phyloP scores from a whole-genome alignment of 768 basidiomycete species.

The Multifurca ochricompacta region DNA sequence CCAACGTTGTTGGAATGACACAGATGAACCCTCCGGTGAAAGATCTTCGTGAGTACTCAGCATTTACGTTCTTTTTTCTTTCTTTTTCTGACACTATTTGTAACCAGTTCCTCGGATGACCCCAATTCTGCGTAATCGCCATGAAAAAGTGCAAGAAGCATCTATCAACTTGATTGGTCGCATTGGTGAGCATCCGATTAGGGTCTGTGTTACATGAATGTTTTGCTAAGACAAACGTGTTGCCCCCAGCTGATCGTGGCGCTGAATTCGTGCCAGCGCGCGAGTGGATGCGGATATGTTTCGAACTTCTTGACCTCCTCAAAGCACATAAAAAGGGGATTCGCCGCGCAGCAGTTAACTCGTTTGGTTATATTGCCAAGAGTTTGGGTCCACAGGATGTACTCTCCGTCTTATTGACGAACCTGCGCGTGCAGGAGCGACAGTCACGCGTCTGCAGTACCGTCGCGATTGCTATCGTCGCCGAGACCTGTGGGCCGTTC shows the following conservation, averaged over 20 bases:
- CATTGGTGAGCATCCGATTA: constrained; percentile 44
- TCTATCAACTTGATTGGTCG: constrained; percentile 99
- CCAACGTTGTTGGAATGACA: constrained; percentile 99
- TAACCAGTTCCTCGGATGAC: constrained; percentile 96
- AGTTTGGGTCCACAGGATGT: constrained; percentile 99
- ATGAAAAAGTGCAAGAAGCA: constrained; percentile 99
- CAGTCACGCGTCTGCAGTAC: constrained; percentile 98
- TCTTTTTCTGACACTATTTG: neutral
- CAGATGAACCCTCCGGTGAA: constrained; percentile 99
- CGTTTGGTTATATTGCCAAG: constrained; percentile 99
- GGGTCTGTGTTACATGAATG: neutral
- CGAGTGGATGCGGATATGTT: constrained; percentile 99
- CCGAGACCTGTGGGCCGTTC: constrained; percentile 93
- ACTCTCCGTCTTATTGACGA: constrained; percentile 88
- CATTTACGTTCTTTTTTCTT: neutral
- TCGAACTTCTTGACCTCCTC: constrained; percentile 91
- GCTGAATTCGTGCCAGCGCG: constrained; percentile 97
- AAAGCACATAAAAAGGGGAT: constrained; percentile 99
- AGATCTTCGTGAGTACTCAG: constrained; percentile 75
- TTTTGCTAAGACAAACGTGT: constrained; percentile 3
- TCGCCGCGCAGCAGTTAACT: constrained; percentile 97
- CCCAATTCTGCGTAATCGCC: constrained; percentile 97
- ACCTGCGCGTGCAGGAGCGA: constrained; percentile 96
- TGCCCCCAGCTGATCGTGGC: constrained; percentile 78
- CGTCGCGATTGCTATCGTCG: constrained; percentile 94